phyloP scores from a whole-genome alignment of 768 basidiomycete species.

The Lentinula sp. region DNA sequence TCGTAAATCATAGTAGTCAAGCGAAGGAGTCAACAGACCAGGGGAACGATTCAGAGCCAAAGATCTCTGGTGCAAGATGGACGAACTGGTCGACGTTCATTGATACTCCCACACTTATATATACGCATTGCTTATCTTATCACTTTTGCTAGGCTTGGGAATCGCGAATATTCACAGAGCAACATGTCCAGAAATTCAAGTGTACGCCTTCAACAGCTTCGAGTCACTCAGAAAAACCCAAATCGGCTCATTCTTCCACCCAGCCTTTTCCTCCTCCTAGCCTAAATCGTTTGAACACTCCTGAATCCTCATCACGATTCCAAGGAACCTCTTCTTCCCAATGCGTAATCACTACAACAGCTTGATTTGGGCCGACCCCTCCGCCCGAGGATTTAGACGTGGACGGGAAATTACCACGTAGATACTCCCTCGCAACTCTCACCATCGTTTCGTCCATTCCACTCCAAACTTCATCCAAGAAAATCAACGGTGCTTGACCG shows the following conservation, averaged over 20 bases:
- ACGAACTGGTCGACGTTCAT: background rate
- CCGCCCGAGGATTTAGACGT: constrained; percentile 19
- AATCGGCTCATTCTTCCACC: background rate
- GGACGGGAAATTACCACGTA: constrained; percentile 38
- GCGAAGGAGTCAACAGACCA: background rate
- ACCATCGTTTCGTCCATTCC: constrained; percentile 88
- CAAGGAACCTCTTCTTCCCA: constrained; percentile 93
- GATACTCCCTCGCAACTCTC: constrained; percentile 50
- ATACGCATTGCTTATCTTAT: background rate
- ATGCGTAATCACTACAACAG: constrained; percentile 82
- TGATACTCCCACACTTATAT: background rate
- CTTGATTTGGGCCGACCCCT: constrained; percentile 53
- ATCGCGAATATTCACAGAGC: too few relatives aligned
- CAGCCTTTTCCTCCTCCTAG: constrained; percentile 25
- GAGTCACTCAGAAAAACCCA: background rate
- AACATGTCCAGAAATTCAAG: too few relatives aligned
- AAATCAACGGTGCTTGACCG: constrained; percentile 60
- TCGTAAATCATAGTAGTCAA: background rate
- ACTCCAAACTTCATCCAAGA: constrained; percentile 90
- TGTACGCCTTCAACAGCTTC: too few relatives aligned
- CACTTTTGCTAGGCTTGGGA: too few relatives aligned
- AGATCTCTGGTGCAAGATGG: background rate
- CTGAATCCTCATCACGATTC: constrained; percentile 44
- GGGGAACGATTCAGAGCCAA: background rate
- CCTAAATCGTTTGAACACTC: constrained; percentile 27